A percentile compares a stretch with the other conserved stretches of the same genome.
phyloP scores from a whole-genome alignment of 2,329 filamentous ascomycete species.

The Penicillium sclerotigenum region DNA sequence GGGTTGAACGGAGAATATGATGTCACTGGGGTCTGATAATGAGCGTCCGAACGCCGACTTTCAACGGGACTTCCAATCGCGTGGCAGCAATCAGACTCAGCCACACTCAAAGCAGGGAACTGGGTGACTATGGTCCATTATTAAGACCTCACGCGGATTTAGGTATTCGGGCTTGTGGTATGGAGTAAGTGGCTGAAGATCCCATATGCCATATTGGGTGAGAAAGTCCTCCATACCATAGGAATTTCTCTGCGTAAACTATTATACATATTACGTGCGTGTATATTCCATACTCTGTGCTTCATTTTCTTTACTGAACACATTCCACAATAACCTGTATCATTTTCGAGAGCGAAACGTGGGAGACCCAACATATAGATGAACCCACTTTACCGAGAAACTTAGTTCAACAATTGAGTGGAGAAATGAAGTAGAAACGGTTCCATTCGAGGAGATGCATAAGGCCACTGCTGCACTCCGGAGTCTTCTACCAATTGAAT shows the following conservation, averaged over 20 bases:
- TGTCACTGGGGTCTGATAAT: conserved; percentile 1
- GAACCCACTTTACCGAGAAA: conserved; percentile 3
- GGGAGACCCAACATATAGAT: not conserved
- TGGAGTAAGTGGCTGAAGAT: conserved; percentile 5
- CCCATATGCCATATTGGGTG: not conserved
- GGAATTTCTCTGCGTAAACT: not conserved
- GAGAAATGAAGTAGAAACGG: not conserved
- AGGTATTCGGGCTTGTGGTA: not conserved
- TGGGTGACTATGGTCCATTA: not conserved
- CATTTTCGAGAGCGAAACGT: conserved; percentile 1
- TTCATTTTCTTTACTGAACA: not conserved
- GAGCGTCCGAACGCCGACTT: not conserved
- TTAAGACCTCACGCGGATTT: not conserved
- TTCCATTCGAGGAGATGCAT: conserved; percentile 1
- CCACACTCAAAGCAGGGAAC: conserved; percentile 5
- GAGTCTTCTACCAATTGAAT: not conserved
- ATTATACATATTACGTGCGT: not conserved
- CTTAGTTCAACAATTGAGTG: not conserved
- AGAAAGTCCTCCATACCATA: not conserved
- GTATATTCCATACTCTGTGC: not conserved
- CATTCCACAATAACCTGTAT: not conserved
- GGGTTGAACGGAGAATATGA: not conserved
- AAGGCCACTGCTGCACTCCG: not conserved
- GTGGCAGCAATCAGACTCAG: not conserved
- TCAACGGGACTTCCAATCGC: not conserved